Evolutionary conservation across 768 basidiomycete genomes (phyloP), one percentile per base, ranked within the genome.

Genomic region (Suillus brevipes): DNA sequence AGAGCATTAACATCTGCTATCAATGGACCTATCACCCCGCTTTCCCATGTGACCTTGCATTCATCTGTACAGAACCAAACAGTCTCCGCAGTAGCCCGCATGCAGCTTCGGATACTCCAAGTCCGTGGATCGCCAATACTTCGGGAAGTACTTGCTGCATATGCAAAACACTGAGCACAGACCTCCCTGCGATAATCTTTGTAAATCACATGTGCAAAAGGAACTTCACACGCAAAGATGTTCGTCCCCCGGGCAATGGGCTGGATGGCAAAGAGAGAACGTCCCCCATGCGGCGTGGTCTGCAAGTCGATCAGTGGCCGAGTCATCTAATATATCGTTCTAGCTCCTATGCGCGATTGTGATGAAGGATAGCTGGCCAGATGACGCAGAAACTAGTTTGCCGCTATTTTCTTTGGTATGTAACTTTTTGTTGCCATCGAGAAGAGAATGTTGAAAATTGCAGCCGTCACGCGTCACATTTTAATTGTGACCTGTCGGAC

Each of bases 151-250:
- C 77, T 70, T 28, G 71, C 74, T 31, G 85, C 80, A 70, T 89
- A 89, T 45, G 82, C 80, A 71, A 87, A 89, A 74, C 89, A 90
- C 70, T 83, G 77, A 12, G 82, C 84, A 68, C 89, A 90, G 56
- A 89, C 87, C 71, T 89, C 88, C 72, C 85, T 87, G 47, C 87
- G 81, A 67, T 88, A 90, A 66, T 83, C 83, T 69, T 82, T 85
- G 73, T 84, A 84, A 60, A 90, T 79, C 40, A 87, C 86, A 59
- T 80, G 81, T 0, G 84, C 80, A 69, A 86, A 89, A 1, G 89
- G 89, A 6, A 74, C 74, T 57, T 78, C 65, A 63, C 82, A 82
- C 28, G 75, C 74, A 61, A 84, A 77, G 50, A 89, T 71, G 31
- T 78, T 76, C 10, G 82, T 81, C 60, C 80, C 79, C 47, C 79